Evolutionary conservation across 2,329 filamentous ascomycete genomes (phyloP).

Genomic region (Colletotrichum acutatum): DNA sequence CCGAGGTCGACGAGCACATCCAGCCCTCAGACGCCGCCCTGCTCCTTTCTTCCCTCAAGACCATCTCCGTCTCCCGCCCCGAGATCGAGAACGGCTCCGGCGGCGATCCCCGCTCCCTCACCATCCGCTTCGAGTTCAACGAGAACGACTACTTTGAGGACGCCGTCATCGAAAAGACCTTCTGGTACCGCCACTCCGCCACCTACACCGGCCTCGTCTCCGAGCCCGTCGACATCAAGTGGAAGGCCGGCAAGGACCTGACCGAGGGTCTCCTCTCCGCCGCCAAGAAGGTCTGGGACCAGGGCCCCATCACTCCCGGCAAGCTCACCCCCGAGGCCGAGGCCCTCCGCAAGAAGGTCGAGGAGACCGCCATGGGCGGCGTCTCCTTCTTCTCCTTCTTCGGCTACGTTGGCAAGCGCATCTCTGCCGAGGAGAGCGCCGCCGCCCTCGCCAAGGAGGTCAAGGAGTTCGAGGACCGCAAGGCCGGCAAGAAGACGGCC

Average conservation of each 20-base stretch:
- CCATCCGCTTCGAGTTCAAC: slow-evolving; percentile 81
- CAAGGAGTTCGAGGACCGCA: slow-evolving; percentile 63
- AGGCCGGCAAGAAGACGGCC: slow-evolving; percentile 62
- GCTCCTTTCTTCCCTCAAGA: slow-evolving; percentile 74
- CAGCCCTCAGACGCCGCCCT: slow-evolving; percentile 81
- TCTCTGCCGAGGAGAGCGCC: slow-evolving; percentile 78
- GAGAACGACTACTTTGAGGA: slow-evolving; percentile 87
- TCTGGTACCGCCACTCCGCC: slow-evolving; percentile 81
- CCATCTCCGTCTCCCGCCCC: slow-evolving; percentile 81
- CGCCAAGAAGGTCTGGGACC: slow-evolving; percentile 74
- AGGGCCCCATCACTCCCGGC: slow-evolving; percentile 51
- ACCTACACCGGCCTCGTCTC: slow-evolving; percentile 84
- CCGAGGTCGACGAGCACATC: slow-evolving; percentile 89
- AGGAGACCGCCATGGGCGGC: slow-evolving; percentile 70
- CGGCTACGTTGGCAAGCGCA: slow-evolving; percentile 76
- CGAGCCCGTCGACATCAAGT: slow-evolving; percentile 88
- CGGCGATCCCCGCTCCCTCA: slow-evolving; percentile 84
- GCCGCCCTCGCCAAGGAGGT: slow-evolving; percentile 69
- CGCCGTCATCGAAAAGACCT: slow-evolving; percentile 86
- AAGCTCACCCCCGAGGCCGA: slow-evolving; percentile 57
- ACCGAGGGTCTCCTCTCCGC: slow-evolving; percentile 83
- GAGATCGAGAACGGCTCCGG: slow-evolving; percentile 70
- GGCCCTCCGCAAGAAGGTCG: slow-evolving; percentile 64
- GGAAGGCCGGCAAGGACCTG: slow-evolving; percentile 88
- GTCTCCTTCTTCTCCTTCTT: slow-evolving; percentile 92